Conservation (phyloP, 176 grass and related monocot genomes). For the Cocos nucifera region DNA sequence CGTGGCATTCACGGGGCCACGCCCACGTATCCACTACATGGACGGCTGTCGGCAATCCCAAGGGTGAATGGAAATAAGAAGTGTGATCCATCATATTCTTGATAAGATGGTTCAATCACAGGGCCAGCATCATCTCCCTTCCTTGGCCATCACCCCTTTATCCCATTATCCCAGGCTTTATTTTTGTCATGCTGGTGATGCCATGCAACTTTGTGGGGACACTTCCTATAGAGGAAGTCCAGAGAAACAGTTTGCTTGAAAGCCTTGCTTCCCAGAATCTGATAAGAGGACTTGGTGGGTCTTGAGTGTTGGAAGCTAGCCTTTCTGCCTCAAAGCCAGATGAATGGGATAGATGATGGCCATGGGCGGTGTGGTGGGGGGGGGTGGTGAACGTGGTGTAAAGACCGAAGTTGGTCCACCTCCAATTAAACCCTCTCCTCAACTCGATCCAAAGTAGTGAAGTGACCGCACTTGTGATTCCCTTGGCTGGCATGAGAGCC, state of each 20-base stretch:
- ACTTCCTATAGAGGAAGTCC: slow-evolving; percentile 18
- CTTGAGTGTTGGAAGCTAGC: too few species aligned
- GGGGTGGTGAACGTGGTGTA: too few species aligned
- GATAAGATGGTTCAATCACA: too few species aligned
- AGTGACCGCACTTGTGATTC: not conserved
- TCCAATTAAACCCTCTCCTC: not conserved
- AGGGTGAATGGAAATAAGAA: not conserved
- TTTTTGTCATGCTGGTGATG: slow-evolving; percentile 13
- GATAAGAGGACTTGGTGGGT: too few species aligned
- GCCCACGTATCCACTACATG: not conserved
- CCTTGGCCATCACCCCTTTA: not conserved
- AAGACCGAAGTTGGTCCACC: not conserved
- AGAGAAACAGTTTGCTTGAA: not conserved
- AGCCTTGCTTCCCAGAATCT: too few species aligned
- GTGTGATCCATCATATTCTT: too few species aligned
- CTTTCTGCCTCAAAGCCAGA: too few species aligned
- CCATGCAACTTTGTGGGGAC: slow-evolving; percentile 2
- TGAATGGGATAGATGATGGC: too few species aligned
- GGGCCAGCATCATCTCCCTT: not conserved
- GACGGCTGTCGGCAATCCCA: not conserved
- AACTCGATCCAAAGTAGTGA: slow-evolving; percentile 9
- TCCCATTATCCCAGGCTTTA: not conserved
- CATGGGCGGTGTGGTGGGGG: too few species aligned
- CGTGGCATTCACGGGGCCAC: not conserved
- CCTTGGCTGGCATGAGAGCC: not conserved